Evolutionary conservation across 1,284 basidiomycete species (phyloP).

Genomic region (Fomitopsis palustris): DNA sequence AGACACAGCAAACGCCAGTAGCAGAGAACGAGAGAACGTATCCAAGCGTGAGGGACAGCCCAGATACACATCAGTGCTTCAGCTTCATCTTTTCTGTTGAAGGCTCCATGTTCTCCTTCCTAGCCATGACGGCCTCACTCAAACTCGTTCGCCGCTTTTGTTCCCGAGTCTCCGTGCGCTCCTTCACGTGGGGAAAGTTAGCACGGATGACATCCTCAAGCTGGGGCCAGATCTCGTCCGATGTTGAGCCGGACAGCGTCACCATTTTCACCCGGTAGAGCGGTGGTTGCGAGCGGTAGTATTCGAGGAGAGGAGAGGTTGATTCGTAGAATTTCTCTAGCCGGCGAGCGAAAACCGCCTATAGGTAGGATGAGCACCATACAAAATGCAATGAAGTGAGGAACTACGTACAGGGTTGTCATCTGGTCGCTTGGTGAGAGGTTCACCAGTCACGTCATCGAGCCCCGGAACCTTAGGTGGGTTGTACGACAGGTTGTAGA

Average conservation of each 20-base stretch:
- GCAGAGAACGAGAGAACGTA: neutral
- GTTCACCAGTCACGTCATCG: constrained; percentile 93
- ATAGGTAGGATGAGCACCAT: constrained; percentile 6
- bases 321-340: constrained; percentile 82
- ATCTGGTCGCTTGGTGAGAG: constrained; percentile 85
- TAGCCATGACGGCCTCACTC: constrained; percentile 38
- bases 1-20: neutral
- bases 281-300: constrained; percentile 51
- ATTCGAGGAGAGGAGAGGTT: constrained; percentile 82
- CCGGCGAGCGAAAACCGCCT: constrained; percentile 85
- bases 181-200: constrained; percentile 55
- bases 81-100: neutral
- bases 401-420: constrained; percentile 73
- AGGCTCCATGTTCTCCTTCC: constrained; percentile 17
- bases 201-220: constrained; percentile 59
- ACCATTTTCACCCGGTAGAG: constrained; percentile 46
- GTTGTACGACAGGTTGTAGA: constrained; percentile 93
- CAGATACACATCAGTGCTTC: neutral
- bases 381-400: neutral
- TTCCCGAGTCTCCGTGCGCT: constrained; percentile 43
- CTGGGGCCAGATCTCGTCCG: constrained; percentile 92
- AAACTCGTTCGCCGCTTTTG: constrained; percentile 45
- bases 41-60: neutral
- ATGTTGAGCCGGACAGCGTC: constrained; percentile 78
- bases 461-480: constrained; percentile 82